Conservation (phyloP, 192 early-diverging fungal genomes). For the Coemansia sp. region DNA sequence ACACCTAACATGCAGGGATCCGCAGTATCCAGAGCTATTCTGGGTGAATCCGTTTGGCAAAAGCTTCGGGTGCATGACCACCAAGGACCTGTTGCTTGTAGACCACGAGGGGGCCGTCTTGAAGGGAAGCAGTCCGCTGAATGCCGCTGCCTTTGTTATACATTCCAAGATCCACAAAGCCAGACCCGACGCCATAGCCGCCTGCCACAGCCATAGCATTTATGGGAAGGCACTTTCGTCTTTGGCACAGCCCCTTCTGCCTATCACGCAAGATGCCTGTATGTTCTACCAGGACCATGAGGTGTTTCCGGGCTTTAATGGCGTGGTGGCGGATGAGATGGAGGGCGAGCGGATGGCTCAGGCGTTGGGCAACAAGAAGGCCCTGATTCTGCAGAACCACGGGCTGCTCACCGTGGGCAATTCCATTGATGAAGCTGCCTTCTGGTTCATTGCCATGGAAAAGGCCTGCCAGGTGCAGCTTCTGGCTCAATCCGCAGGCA, state of each 20-base stretch:
- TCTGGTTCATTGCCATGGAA: conserved; percentile 60
- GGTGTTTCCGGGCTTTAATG: conserved; percentile 56
- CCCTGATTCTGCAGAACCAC: conserved; percentile 61
- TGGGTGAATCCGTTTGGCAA: conserved; percentile 63
- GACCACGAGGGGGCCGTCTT: conserved; percentile 57
- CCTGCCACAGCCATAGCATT: conserved; percentile 61
- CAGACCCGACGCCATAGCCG: conserved; percentile 52
- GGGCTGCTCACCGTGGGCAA: conserved; percentile 58
- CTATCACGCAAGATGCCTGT: conserved; percentile 63
- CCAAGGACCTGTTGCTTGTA: conserved; percentile 59
- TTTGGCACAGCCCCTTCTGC: conserved; percentile 42
- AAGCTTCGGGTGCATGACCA: conserved; percentile 56
- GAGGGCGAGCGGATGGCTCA: conserved; percentile 58
- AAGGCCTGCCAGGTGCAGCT: conserved; percentile 57
- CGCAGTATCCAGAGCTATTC: conserved; percentile 58
- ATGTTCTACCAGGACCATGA: conserved; percentile 58
- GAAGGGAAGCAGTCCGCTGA: conserved; percentile 50
- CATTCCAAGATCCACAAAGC: conserved; percentile 58
- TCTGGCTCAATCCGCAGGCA: conserved; percentile 53
- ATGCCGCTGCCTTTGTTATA: conserved; percentile 63
- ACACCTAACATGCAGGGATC: conserved; percentile 60
- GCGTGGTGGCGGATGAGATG: conserved; percentile 57
- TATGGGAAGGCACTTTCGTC: conserved; percentile 62
- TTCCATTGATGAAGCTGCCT: conserved; percentile 57
- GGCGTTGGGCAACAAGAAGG: conserved; percentile 54